Evolutionary conservation across 306 rosid species (phyloP).

Genomic region (Sechiopsis laciniata): DNA sequence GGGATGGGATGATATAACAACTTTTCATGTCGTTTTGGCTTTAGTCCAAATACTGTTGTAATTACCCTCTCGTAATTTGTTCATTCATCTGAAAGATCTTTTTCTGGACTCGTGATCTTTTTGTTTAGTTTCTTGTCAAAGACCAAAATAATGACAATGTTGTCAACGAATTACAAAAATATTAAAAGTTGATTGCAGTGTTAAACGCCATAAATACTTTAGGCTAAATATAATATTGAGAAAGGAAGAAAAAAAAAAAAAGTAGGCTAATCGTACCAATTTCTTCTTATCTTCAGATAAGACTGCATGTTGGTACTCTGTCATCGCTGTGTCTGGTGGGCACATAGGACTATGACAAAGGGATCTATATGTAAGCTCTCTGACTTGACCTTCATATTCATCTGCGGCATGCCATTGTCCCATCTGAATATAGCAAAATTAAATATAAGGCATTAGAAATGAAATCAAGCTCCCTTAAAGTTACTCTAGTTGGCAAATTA

Average conservation of each 20-base stretch:
- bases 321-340: constrained; percentile 97
- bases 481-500: no score
- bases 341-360: constrained; percentile 97
- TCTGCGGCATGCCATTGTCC: constrained; percentile 95
- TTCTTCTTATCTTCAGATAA: constrained; percentile 61
- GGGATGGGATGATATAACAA: no score
- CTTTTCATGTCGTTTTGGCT: no score
- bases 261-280: constrained; percentile 48
- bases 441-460: constrained; percentile 10
- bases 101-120: no score
- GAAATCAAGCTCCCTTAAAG: no score
- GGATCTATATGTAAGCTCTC: constrained; percentile 82
- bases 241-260: constrained; percentile 3
- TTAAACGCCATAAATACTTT: neutral
- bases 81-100: no score
- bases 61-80: no score
- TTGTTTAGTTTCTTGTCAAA: neutral
- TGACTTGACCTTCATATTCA: constrained; percentile 87
- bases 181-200: neutral
- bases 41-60: no score
- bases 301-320: constrained; percentile 90
- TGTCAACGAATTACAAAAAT: neutral
- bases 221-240: constrained; percentile 4
- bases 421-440: constrained; percentile 49
- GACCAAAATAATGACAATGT: neutral